A percentile compares a stretch with the other conserved stretches of the same genome.
phyloP scores from a whole-genome alignment of 805 yeast genomes.

The Crinitomyces ghanaensis region DNA sequence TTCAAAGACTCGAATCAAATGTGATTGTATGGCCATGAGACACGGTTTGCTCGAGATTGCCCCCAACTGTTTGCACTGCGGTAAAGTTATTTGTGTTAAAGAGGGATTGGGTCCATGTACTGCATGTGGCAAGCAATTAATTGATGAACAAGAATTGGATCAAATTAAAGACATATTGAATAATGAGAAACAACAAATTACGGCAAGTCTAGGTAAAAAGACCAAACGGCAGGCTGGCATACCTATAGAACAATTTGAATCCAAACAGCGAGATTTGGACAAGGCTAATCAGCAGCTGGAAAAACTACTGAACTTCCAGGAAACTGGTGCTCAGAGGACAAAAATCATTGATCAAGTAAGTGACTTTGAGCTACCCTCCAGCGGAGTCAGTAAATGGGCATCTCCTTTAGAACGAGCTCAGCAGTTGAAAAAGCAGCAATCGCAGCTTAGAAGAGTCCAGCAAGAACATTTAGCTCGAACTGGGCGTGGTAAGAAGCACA shows the following conservation, averaged over 20 bases:
- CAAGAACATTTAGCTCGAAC: conserved; percentile 43
- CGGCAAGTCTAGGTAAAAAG: conserved; percentile 25
- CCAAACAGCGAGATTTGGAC: conserved; percentile 35
- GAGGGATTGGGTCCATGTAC: conserved; percentile 91
- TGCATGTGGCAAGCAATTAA: conserved; percentile 59
- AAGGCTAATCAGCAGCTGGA: conserved; percentile 68
- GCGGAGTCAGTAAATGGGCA: conserved; percentile 63
- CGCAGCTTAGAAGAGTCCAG: conserved; percentile 53
- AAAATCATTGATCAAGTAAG: conserved; percentile 86
- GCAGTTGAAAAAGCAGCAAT: conserved; percentile 77
- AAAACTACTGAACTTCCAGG: conserved; percentile 68
- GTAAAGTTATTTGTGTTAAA: conserved; percentile 79
- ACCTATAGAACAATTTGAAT: not conserved
- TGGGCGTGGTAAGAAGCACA: conserved; percentile 65
- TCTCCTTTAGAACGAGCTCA: conserved; percentile 75
- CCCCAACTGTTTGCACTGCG: conserved; percentile 91
- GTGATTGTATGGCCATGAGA: conserved; percentile 77
- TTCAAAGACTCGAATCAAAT: conserved; percentile 30
- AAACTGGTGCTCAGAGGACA: conserved; percentile 80
- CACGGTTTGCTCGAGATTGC: conserved; percentile 85
- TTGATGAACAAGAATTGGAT: conserved; percentile 48
- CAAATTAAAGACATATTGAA: conserved; percentile 45
- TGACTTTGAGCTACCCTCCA: conserved; percentile 60
- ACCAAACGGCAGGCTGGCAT: conserved; percentile 30
- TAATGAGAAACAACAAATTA: conserved; percentile 39